Evolutionary conservation across 352 stramenopile genomes (phyloP).

Genomic region (Elongisporangium undulatum): DNA sequence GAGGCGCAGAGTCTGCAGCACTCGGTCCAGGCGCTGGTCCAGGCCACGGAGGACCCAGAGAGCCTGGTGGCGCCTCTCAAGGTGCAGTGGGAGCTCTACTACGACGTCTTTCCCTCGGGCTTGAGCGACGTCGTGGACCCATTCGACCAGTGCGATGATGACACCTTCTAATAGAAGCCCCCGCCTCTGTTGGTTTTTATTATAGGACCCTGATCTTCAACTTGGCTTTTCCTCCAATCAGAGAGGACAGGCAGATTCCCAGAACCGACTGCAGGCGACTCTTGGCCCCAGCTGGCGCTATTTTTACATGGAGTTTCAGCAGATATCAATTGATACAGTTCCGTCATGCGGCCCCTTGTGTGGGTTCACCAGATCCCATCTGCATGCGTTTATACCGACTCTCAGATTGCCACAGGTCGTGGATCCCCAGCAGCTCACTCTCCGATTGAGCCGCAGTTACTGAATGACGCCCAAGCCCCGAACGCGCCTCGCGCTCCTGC

Average conservation of each 20-base stretch:
- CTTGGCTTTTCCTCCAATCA: not conserved
- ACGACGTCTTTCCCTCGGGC: conserved; percentile 23
- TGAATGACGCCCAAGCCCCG: not conserved
- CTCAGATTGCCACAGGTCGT: not conserved
- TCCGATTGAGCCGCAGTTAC: not conserved
- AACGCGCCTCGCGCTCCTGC: not conserved
- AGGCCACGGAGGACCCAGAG: conserved; percentile 10
- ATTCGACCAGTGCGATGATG: conserved; percentile 12
- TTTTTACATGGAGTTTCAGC: not conserved
- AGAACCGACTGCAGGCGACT: not conserved
- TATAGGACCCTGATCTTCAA: no score
- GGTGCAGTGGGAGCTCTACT: conserved; percentile 23
- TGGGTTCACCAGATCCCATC: not conserved
- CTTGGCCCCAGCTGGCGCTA: not conserved
- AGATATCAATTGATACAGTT: not conserved
- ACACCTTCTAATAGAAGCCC: not conserved
- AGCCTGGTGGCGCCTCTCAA: conserved; percentile 26
- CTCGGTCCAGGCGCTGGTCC: conserved; percentile 29
- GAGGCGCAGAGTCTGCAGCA: conserved; percentile 37
- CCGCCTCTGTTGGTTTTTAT: no score
- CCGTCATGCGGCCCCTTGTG: not conserved
- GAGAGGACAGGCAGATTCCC: not conserved
- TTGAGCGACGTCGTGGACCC: conserved; percentile 27
- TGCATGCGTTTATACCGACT: not conserved
- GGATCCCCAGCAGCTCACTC: not conserved